Evolutionary conservation across 75 land plant species (phyloP).

Genomic region (Selaginella moellendorffii): DNA sequence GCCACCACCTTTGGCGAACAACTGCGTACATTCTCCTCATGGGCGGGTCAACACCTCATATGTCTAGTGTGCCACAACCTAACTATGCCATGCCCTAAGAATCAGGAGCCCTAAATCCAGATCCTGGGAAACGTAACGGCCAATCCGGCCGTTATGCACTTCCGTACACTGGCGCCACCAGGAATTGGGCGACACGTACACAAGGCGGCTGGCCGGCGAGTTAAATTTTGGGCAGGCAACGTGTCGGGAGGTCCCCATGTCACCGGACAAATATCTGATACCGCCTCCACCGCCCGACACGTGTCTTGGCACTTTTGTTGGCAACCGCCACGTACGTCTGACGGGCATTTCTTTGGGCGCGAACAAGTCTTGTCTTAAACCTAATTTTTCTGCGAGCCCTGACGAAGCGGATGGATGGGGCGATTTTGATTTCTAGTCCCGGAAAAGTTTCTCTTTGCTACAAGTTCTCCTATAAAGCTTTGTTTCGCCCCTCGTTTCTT

Average conservation of each 20-base stretch:
- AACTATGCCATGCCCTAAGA: background rate
- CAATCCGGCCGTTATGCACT: background rate
- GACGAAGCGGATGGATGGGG: background rate
- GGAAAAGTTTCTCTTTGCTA: background rate
- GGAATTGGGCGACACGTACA: background rate
- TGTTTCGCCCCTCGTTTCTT: background rate
- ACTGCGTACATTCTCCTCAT: background rate
- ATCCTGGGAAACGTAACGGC: background rate
- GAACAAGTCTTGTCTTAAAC: too few relatives aligned
- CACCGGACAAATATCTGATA: background rate
- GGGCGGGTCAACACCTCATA: background rate
- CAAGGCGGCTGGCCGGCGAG: background rate
- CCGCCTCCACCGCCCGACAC: background rate
- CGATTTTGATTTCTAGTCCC: background rate
- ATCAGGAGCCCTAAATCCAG: background rate
- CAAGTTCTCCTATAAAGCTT: background rate
- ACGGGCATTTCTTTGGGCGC: too few relatives aligned
- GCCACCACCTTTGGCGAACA: too few relatives aligned
- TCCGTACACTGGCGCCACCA: background rate
- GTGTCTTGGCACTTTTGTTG: background rate
- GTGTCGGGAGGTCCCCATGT: constrained; percentile 2
- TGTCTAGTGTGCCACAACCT: too few relatives aligned
- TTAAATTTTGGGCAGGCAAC: background rate
- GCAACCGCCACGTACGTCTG: background rate
- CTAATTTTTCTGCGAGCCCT: background rate